Conservation (phyloP, 2,329 filamentous ascomycete genomes). For the Colletotrichum chlorophyti region DNA sequence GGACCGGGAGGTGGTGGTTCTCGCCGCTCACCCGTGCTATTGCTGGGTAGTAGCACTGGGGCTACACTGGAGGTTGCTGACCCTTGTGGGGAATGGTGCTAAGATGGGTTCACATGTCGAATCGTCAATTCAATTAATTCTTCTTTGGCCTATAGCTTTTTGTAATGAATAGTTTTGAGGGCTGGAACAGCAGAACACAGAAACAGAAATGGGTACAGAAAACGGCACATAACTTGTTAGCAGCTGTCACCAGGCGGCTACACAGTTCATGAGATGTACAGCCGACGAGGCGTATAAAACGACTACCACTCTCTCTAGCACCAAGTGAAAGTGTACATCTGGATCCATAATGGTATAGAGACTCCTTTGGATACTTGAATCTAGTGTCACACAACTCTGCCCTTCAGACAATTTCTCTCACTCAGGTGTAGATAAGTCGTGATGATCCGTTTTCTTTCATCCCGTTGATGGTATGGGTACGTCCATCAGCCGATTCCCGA, state of each 20-base stretch:
- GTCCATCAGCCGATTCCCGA: constrained; percentile 24
- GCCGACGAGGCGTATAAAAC: too few relatives aligned
- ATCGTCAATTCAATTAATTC: not conserved
- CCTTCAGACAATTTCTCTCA: not conserved
- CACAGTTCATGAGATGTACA: constrained; percentile 13
- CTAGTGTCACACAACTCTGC: too few relatives aligned
- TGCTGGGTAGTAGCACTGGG: constrained; percentile 6
- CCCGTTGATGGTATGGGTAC: constrained; percentile 15
- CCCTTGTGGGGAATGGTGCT: constrained; percentile 24
- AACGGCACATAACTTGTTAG: too few relatives aligned
- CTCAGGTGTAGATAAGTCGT: not conserved
- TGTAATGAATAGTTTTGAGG: too few relatives aligned
- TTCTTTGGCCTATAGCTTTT: too few relatives aligned
- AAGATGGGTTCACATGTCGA: constrained; percentile 26
- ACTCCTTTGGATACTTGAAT: too few relatives aligned
- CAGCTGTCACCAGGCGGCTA: constrained; percentile 26
- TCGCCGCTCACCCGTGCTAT: not conserved
- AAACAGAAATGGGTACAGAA: too few relatives aligned
- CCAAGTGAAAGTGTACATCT: too few relatives aligned
- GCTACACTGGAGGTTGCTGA: constrained; percentile 27
- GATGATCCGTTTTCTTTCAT: too few relatives aligned
- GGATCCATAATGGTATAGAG: too few relatives aligned
- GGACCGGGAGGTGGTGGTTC: constrained; percentile 10
- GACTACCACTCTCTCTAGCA: too few relatives aligned
- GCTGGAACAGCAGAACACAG: too few relatives aligned